Base-by-base conservation (phyloP, 1,139 yeast species). In the Saccharomyces hybrid region DNA sequence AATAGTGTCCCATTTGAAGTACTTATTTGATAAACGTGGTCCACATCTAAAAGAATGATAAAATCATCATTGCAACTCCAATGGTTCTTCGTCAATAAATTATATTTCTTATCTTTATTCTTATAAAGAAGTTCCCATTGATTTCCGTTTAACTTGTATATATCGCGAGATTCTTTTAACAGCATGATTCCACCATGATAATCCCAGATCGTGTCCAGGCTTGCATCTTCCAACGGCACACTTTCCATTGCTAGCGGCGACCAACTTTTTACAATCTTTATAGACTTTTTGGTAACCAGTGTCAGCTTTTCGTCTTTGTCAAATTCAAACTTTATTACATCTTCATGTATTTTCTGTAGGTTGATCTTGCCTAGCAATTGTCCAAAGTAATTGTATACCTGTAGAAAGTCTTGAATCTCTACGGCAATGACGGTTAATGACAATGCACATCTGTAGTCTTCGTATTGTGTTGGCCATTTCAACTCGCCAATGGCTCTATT, bases 191-290 rank as follows among this genome's bases (percentile, higher is more conserved):
- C 62, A 49, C 57, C 52, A 29, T 64, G 62, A 50, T 56, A 67
- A 51, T 63, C 69, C 69, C 70, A 68, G 32, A 68, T 66, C 1
- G 57, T 48, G 41, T 65, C 67, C n/a, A 59, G 55, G 8, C 57
- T 46, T 58, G 49, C 59, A 54, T 53, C 78, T 48, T 84, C 88
- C 50, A 78, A 76, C 63, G 84, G 83, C 53, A 80, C 82, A 5
- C 89, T 88, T 38, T 80, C 80, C 58, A 87, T 82, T 61, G 88
- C 91, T 50, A 78, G 72, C 66, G 90, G 91, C 51, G 78, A 73
- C 57, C 97, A 64, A 34, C 53, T 57, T 11, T 50, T 47, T 5
- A 64, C 56, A 5, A 55, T 73, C 46, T 80, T 80, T 38, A 75
- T 74, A 1, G 89, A 78, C 55, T 77, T 76, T 44, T 77, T 78